Percentiles rank a stretch among this genome's conserved stretches.
Conservation (phyloP, 768 basidiomycete species). For the Pisolithus albus region DNA sequence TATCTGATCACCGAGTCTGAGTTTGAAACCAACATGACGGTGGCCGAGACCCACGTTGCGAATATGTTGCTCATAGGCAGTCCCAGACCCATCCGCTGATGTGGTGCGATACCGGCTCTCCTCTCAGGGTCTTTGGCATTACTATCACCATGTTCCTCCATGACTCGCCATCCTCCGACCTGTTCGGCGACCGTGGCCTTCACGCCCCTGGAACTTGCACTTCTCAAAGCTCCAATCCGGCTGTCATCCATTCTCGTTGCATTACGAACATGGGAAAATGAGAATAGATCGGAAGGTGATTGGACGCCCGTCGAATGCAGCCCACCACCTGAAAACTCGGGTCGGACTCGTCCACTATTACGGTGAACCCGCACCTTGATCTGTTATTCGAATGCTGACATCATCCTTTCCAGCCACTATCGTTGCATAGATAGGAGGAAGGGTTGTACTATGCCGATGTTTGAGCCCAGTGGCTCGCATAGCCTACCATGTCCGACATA, state of each 20-base stretch:
- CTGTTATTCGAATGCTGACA: constrained; percentile 81
- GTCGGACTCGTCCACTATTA: not conserved
- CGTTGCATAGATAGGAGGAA: constrained; percentile 68
- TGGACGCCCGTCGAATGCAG: constrained; percentile 48
- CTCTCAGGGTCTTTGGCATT: constrained; percentile 33
- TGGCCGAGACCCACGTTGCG: constrained; percentile 50
- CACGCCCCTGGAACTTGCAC: constrained; percentile 56
- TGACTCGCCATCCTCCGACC: constrained; percentile 39
- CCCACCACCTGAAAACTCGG: constrained; percentile 55
- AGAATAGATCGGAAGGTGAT: constrained; percentile 74
- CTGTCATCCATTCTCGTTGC: constrained; percentile 60
- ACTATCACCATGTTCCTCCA: constrained; percentile 15
- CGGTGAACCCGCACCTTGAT: constrained; percentile 54
- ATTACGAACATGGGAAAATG: constrained; percentile 82
- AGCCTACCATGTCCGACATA: constrained; percentile 38
- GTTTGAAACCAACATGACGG: not conserved
- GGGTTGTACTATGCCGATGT: constrained; percentile 35
- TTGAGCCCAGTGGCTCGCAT: constrained; percentile 60
- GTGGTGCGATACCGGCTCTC: constrained; percentile 41
- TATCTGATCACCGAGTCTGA: constrained; percentile 40
- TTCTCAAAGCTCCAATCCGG: constrained; percentile 61
- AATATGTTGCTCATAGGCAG: constrained; percentile 87
- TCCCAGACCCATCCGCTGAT: constrained; percentile 72
- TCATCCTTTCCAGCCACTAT: constrained; percentile 69
- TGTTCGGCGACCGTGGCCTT: constrained; percentile 80